Conservation (phyloP, 164 flowering plant species). For the Aristolochia contorta region DNA sequence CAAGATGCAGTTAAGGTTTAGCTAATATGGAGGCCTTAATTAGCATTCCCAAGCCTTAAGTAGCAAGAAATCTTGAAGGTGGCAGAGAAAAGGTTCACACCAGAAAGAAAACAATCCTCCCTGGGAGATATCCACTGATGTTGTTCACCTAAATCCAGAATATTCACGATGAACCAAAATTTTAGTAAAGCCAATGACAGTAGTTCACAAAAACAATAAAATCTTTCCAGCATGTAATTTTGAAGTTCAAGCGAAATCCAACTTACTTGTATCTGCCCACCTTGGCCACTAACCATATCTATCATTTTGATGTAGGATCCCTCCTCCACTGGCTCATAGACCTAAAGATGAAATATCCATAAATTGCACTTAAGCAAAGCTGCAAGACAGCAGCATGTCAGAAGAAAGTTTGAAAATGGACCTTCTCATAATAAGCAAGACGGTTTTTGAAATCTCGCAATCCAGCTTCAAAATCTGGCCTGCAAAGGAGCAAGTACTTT, state of each 20-base stretch:
- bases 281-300: conserved; percentile 93
- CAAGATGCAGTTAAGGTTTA: no score
- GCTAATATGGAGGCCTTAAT: no score
- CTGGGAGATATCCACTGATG: conserved; percentile 98
- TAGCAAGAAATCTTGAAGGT: neutral
- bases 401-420: conserved; percentile 3
- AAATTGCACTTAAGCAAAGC: neutral
- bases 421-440: conserved; percentile 78
- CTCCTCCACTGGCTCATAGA: conserved; percentile 97
- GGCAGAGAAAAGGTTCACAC: conserved; percentile 29
- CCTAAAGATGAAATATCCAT: conserved; percentile 28
- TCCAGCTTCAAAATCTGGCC: conserved; percentile 95
- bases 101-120: conserved; percentile 95
- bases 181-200: neutral
- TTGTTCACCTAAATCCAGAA: conserved; percentile 71
- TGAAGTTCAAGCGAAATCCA: neutral
- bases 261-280: conserved; percentile 96
- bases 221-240: neutral
- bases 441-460: conserved; percentile 68
- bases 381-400: no score
- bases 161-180: neutral
- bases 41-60: no score
- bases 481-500: conserved; percentile 24
- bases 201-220: neutral
- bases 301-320: conserved; percentile 98